Evolutionary conservation across 805 yeast species (phyloP).

Genomic region (Debaryomyces prosopidis): DNA sequence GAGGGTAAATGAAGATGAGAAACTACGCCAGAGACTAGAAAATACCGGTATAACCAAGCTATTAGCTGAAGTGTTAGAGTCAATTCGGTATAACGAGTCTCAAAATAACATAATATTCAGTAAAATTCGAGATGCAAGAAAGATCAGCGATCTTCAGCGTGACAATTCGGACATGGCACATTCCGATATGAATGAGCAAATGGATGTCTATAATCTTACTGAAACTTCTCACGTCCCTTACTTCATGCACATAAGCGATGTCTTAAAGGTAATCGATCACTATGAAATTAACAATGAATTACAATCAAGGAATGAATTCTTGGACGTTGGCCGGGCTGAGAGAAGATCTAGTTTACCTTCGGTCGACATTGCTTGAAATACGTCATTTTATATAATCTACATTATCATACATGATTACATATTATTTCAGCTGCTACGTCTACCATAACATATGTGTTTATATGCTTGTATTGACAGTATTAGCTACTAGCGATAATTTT

Average conservation of each 20-base stretch:
- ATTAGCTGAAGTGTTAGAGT: slow-evolving; percentile 23
- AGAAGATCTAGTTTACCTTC: slow-evolving; percentile 8
- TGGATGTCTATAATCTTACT: slow-evolving; percentile 20
- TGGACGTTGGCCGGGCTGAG: slow-evolving; percentile 10
- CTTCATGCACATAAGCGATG: slow-evolving; percentile 39
- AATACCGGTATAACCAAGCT: slow-evolving; percentile 30
- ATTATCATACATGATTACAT: too few species aligned
- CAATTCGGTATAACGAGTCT: slow-evolving; percentile 22
- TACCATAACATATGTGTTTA: too few species aligned
- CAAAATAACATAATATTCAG: slow-evolving; percentile 10
- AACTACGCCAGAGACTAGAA: slow-evolving; percentile 28
- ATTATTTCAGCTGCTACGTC: too few species aligned
- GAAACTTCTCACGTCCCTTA: slow-evolving; percentile 30
- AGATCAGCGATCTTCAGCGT: not conserved
- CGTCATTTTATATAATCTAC: too few species aligned
- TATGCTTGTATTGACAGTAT: too few species aligned
- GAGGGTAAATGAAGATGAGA: slow-evolving; percentile 26
- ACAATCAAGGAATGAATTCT: not conserved
- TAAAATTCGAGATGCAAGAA: not conserved
- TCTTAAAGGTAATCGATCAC: slow-evolving; percentile 37
- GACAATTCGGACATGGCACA: slow-evolving; percentile 2
- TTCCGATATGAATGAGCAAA: slow-evolving; percentile 14
- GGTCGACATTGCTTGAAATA: not conserved
- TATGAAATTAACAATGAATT: slow-evolving; percentile 21
- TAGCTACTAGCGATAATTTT: too few species aligned